These are phyloP conservation scores for Dictyostelium capitatum DNA, from an alignment of 78 protist species.

Conservation along the genomic window DNA sequence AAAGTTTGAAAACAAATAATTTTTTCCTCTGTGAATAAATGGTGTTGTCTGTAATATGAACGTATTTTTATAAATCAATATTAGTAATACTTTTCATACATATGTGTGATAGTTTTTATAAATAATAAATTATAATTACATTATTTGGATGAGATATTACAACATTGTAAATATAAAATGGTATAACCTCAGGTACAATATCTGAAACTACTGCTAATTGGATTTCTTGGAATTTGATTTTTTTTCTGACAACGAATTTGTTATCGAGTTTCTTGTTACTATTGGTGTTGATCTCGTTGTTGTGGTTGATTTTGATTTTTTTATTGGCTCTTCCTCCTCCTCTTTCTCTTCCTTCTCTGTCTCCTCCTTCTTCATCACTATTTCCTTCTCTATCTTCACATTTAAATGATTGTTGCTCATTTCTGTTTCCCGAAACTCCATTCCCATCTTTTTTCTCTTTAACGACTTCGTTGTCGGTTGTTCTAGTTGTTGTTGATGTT, in stretches of 20 bases:
- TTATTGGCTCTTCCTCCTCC: neutral
- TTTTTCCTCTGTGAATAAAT: conserved; percentile 2
- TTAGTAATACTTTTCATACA: too few relatives aligned
- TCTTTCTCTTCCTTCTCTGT: neutral
- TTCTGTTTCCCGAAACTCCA: too few relatives aligned
- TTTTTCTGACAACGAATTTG: neutral
- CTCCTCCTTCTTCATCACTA: too few relatives aligned
- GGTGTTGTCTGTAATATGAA: neutral
- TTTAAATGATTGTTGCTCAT: too few relatives aligned
- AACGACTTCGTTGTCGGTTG: too few relatives aligned
- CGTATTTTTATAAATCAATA: too few relatives aligned
- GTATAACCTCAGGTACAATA: neutral
- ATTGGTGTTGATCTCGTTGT: neutral
- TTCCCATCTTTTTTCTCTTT: too few relatives aligned
- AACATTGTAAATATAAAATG: neutral
- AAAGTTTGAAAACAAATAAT: conserved; percentile 19
- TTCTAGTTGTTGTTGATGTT: too few relatives aligned
- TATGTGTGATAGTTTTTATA: too few relatives aligned
- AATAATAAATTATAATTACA: neutral
- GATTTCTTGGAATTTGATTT: neutral
- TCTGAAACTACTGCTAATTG: neutral
- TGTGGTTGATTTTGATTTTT: neutral
- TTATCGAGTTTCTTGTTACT: neutral
- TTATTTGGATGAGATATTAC: conserved; percentile 18
- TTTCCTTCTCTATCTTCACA: too few relatives aligned